Evolutionary conservation across 2,329 filamentous ascomycete species (phyloP).

Genomic region (Lachnellula cervina): DNA sequence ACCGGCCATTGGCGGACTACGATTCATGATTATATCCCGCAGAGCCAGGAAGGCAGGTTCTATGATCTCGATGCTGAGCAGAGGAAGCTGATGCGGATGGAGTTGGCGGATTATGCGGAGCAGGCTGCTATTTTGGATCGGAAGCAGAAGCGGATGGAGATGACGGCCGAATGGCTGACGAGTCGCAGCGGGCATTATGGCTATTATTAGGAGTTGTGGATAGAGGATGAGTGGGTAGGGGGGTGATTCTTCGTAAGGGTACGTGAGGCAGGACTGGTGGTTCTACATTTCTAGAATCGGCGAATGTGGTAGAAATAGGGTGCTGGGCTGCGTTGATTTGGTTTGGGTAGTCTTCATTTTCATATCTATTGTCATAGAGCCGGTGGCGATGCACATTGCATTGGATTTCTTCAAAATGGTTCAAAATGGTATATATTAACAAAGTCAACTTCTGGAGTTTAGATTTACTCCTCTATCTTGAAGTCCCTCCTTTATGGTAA

Average conservation of each 20-base stretch:
- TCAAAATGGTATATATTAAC: too few relatives aligned
- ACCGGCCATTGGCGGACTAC: conserved; percentile 14
- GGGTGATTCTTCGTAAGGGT: neutral
- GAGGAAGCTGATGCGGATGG: conserved; percentile 9
- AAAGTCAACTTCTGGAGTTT: too few relatives aligned
- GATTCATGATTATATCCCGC: conserved; percentile 16
- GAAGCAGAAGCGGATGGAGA: conserved; percentile 1
- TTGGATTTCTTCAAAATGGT: too few relatives aligned
- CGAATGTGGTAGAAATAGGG: too few relatives aligned
- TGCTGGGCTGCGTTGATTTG: too few relatives aligned
- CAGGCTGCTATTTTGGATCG: conserved; percentile 2
- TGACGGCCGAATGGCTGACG: neutral
- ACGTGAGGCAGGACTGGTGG: too few relatives aligned
- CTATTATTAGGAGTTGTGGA: neutral
- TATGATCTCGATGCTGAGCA: conserved; percentile 6
- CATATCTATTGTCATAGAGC: too few relatives aligned
- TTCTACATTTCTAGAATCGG: too few relatives aligned
- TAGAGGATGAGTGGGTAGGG: neutral
- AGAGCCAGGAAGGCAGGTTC: neutral
- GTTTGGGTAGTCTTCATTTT: too few relatives aligned
- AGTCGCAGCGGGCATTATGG: neutral
- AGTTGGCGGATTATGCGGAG: conserved; percentile 12
- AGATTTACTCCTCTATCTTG: too few relatives aligned
- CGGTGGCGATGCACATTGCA: too few relatives aligned
- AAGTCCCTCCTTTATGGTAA: too few relatives aligned